phyloP scores from a whole-genome alignment of 2,329 filamentous ascomycete species.

The Fonsecaea nubica region DNA sequence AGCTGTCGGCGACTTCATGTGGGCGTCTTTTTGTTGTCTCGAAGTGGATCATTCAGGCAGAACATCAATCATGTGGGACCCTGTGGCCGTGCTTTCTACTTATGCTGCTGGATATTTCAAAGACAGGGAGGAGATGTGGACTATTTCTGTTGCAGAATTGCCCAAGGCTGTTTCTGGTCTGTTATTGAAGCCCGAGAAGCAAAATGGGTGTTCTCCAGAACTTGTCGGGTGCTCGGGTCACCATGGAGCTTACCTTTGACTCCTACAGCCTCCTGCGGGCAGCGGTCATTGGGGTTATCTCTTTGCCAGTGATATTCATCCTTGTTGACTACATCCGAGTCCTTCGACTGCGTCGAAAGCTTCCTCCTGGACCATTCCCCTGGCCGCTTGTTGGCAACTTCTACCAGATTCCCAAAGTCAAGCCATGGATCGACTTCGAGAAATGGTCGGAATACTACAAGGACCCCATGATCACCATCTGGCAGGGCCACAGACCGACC shows the following conservation, averaged over 20 bases:
- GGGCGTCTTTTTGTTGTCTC: neutral
- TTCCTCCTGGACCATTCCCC: slow-evolving; percentile 63
- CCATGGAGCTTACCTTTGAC: neutral
- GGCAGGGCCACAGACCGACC: slow-evolving; percentile 55
- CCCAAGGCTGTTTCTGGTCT: neutral
- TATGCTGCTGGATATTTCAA: slow-evolving; percentile 10
- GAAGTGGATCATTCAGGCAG: neutral
- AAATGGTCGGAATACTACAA: slow-evolving; percentile 58
- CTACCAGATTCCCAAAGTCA: slow-evolving; percentile 59
- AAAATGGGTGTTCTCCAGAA: slow-evolving; percentile 29
- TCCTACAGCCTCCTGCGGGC: slow-evolving; percentile 7
- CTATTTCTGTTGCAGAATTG: neutral
- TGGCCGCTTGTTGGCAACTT: slow-evolving; percentile 64
- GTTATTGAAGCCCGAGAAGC: neutral
- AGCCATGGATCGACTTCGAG: slow-evolving; percentile 66
- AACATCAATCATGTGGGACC: slow-evolving; percentile 12
- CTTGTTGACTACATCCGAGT: slow-evolving; percentile 40
- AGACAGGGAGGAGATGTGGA: neutral
- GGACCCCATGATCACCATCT: slow-evolving; percentile 61
- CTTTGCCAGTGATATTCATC: slow-evolving; percentile 27
- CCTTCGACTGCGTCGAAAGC: slow-evolving; percentile 39
- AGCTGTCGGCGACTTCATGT: neutral
- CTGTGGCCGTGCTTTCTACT: neutral
- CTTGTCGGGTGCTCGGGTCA: slow-evolving; percentile 6
- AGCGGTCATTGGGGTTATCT: slow-evolving; percentile 14